Conservation (phyloP, 2,329 filamentous ascomycete genomes). For the Pyricularia sp. region DNA sequence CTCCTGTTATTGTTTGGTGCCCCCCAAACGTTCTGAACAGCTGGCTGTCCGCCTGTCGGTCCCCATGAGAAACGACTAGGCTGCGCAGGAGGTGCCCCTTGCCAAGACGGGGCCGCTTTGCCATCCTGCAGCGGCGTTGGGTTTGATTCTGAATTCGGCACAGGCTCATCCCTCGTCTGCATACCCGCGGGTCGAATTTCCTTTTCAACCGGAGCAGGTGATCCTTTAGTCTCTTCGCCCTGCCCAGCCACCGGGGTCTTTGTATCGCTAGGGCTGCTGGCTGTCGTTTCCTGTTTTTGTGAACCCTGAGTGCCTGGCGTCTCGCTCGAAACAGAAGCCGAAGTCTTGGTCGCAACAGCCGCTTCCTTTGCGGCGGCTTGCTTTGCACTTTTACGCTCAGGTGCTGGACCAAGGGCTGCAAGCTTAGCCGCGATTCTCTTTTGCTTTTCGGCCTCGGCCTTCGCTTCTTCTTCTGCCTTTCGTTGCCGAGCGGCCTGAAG, state of each 20-base stretch:
- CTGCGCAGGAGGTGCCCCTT: constrained; percentile 21
- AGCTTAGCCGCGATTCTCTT: constrained; percentile 66
- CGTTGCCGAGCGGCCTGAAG: constrained; percentile 61
- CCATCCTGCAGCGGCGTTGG: constrained; percentile 14
- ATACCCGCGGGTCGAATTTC: background rate
- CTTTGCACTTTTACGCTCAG: constrained; percentile 49
- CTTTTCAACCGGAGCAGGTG: background rate
- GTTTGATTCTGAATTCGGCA: background rate
- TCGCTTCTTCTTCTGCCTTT: constrained; percentile 57
- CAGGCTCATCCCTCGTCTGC: background rate
- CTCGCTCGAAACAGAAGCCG: constrained; percentile 11
- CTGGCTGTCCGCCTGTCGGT: constrained; percentile 22
- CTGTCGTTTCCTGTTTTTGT: background rate
- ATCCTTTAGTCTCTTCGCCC: background rate
- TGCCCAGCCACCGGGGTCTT: background rate
- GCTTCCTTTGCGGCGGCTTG: constrained; percentile 39
- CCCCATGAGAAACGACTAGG: constrained; percentile 6
- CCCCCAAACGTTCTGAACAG: constrained; percentile 61
- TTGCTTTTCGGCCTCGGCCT: constrained; percentile 61
- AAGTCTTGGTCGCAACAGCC: constrained; percentile 15
- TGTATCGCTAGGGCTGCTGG: background rate
- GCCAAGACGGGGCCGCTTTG: constrained; percentile 27
- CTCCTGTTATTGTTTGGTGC: constrained; percentile 61
- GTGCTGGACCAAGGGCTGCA: constrained; percentile 57
- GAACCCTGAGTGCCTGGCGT: constrained; percentile 1